phyloP scores from a whole-genome alignment of 2,329 filamentous ascomycete species.

The Cryphonectria radicalis region DNA sequence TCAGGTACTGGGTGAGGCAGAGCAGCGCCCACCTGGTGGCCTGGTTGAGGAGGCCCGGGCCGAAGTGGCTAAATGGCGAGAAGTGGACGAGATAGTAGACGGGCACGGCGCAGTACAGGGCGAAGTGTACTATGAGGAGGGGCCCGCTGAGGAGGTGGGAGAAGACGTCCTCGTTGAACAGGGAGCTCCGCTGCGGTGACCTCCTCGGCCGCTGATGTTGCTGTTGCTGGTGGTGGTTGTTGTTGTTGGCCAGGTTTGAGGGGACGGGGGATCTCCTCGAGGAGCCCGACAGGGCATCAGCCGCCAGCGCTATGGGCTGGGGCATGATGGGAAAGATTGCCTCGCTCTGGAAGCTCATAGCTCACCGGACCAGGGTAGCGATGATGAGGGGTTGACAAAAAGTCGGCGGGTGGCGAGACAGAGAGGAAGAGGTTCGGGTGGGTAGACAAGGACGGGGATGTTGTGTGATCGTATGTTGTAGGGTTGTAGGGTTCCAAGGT shows the following conservation, averaged over 20 bases:
- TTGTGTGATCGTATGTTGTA: not conserved
- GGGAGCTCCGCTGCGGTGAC: not conserved
- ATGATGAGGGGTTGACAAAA: not conserved
- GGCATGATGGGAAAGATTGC: slow-evolving; percentile 24
- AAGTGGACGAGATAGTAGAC: slow-evolving; percentile 26
- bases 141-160: slow-evolving; percentile 21
- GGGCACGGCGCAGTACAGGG: slow-evolving; percentile 23
- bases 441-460: not conserved
- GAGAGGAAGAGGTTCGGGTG: not conserved
- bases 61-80: slow-evolving; percentile 26
- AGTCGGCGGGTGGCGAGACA: not conserved
- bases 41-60: slow-evolving; percentile 12
- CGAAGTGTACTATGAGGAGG: slow-evolving; percentile 23
- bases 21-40: slow-evolving; percentile 19
- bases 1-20: slow-evolving; percentile 22
- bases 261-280: slow-evolving; percentile 11
- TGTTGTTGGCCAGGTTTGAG: slow-evolving; percentile 3
- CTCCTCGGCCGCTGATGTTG: slow-evolving; percentile 1
- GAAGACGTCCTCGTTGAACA: slow-evolving; percentile 27
- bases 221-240: not conserved
- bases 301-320: slow-evolving; percentile 29
- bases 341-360: slow-evolving; percentile 22
- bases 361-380: not conserved
- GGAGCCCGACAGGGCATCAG: slow-evolving; percentile 20
- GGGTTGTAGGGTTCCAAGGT: not conserved